phyloP scores from a whole-genome alignment of 306 rosid species.

The Heteromeles arbutifolia region DNA sequence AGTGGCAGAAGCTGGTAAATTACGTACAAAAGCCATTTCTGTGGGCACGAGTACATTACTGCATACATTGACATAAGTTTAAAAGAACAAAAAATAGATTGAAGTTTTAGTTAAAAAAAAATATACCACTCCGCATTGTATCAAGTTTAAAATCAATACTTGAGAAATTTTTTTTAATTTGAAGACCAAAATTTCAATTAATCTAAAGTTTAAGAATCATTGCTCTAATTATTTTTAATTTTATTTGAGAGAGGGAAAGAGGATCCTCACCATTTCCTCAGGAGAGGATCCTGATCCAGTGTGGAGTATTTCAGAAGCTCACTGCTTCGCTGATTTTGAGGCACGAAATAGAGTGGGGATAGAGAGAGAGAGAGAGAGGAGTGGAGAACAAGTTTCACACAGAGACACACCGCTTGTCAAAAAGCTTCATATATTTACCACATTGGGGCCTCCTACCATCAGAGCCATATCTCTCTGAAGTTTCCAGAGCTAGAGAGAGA shows the following conservation, averaged over 20 bases:
- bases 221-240: too few relatives aligned
- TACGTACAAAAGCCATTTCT: constrained; percentile 25
- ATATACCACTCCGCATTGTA: too few relatives aligned
- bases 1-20: constrained; percentile 6
- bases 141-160: too few relatives aligned
- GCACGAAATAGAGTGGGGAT: constrained; percentile 36
- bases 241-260: constrained; percentile 1
- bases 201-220: too few relatives aligned
- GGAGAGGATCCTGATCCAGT: too few relatives aligned
- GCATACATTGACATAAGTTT: neutral
- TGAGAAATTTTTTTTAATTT: too few relatives aligned
- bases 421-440: constrained; percentile 21
- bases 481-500: constrained; percentile 24
- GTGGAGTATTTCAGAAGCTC: constrained; percentile 80
- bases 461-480: constrained; percentile 21
- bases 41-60: constrained; percentile 43
- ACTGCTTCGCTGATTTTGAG: constrained; percentile 93
- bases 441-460: constrained; percentile 27
- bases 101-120: too few relatives aligned
- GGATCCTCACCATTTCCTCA: too few relatives aligned
- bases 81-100: too few relatives aligned
- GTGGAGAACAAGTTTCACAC: constrained; percentile 58
- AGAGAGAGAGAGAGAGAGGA: constrained; percentile 19
- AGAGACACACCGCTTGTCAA: constrained; percentile 4
- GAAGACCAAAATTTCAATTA: too few relatives aligned